Base-by-base conservation (phyloP, 108 stramenopile genomes). In the Cylindrotheca fusiformis region DNA sequence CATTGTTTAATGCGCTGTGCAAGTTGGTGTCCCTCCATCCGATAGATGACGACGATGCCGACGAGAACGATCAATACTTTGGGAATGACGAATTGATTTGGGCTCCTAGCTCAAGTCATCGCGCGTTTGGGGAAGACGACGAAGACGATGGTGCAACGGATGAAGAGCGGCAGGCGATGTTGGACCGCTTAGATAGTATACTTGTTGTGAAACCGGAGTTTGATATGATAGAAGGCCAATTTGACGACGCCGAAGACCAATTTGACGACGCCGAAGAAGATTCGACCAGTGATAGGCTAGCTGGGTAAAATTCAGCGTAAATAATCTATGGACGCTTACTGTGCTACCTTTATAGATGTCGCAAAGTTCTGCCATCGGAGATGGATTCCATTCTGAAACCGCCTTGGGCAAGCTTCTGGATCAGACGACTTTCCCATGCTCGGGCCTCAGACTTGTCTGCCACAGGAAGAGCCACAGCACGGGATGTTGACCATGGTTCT, bases 371-470 rank as follows among this genome's bases (percentile, higher is more conserved):
- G 25, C 86, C 88, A 55, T 93, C 92, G 2, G 65, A 55, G 18
- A 80, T 71, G 26, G 82, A 87, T 22, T 78, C 60, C 65, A 94
- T 14, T 32, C 72, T 46, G 50, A 81, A 87, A 2, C 89, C 93
- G 55, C 58, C 50, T 55, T 68, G 55, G 12, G 84, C 80, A 71
- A 92, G 29, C 8, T 74, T 47, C 58, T 72, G 81, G 48, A 95
- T 95, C 23, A 90, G 56, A 20, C 54, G 45, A 32, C 82, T 92
- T 72, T 96, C 95, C 22, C 73, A 58, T 3, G 45, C 66, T 12
- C 90, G 82, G 21, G 91, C 84, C 32, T 78, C 52, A 5, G 83
- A 72, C 53, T 94, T 96, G 6, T 82, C 82, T 36, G 59, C 71
- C 26, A 85, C 69, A 44, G 74, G 75, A 29, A 90, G 72, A 1